Base-by-base conservation (phyloP, 1,139 yeast genomes). In the Zygosaccharomyces pseudobailii region DNA sequence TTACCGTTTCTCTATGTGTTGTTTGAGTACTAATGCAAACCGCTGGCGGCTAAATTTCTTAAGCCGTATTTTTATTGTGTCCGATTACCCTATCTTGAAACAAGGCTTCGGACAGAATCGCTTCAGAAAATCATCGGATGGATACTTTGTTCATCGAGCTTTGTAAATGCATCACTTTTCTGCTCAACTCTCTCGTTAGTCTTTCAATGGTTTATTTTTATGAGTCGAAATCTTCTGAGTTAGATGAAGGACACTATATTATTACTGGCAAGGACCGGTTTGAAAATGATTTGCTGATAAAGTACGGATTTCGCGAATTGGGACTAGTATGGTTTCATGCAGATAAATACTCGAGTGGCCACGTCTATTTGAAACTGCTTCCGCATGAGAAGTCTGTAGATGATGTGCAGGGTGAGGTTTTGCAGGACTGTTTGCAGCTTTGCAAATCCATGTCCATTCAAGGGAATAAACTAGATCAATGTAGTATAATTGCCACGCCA, bases 301-400 rank as follows among this genome's bases (percentile, higher is more conserved):
- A 80, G 59, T 76, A 80, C 59, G 88, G 92, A 0, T 75, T 79
- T 55, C 82, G 82, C 13, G 79, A 77, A 50, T 48, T 62, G 43
- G 56, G 59, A 31, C 86, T 85, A 61, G 70, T 85, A 6, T 87
- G 96, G 94, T 87, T 87, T 60, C 95, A 87, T 64, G 90, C 84
- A 6, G 94, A 86, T 58, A 84, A 84, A 56, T 73, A 81, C 46
- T 82, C 90, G 8, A 83, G 90, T 37, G 95, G 94, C 0, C 95
- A 87, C 63, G 75, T 87, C n/a, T 87, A 87, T 58, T 67, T 86
- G 28, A 78, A 87, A 47, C 67, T 84, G 31, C 66, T 70, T 1
- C 66, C 68, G 2, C 72, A 70, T 13, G 74, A 74, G 20, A 78
- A 73, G 35, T 64, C 71, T 55, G 63, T 75, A 69, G 79, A 76